Conservation (phyloP, 78 protist species). For the Dictyostelium intermedium region DNA sequence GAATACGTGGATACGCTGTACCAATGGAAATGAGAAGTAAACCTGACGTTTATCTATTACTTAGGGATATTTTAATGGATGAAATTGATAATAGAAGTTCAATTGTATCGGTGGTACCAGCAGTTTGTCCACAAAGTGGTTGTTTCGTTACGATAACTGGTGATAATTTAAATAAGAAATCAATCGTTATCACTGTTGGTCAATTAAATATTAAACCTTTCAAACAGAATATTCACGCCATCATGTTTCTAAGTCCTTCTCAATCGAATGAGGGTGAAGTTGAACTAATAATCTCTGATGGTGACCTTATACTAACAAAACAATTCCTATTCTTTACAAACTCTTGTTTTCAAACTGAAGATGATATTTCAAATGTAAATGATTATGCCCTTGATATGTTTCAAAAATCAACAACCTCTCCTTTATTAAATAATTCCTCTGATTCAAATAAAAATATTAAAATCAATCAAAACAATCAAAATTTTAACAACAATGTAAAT, state of each 20-base stretch:
- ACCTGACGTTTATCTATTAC: background rate
- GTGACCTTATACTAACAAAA: background rate
- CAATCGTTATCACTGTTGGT: background rate
- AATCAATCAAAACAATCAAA: background rate
- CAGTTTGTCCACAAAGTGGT: slow-evolving; percentile 28
- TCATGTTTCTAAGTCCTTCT: slow-evolving; percentile 30
- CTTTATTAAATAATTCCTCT: background rate
- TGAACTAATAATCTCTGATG: slow-evolving; percentile 40
- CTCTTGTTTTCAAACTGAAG: slow-evolving; percentile 50
- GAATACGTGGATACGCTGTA: background rate
- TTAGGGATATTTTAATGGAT: background rate
- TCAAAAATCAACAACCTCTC: slow-evolving; percentile 19
- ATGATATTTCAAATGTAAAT: slow-evolving; percentile 21
- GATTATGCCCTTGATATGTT: slow-evolving; percentile 44
- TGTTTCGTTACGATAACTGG: slow-evolving; percentile 39
- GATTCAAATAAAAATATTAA: background rate
- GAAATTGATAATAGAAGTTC: background rate
- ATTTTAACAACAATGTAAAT: background rate
- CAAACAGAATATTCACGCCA: slow-evolving; percentile 12
- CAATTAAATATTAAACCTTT: background rate
- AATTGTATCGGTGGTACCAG: slow-evolving; percentile 47
- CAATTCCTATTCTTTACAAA: slow-evolving; percentile 38
- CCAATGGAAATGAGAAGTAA: background rate
- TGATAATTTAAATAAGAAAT: slow-evolving; percentile 23
- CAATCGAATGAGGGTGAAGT: slow-evolving; percentile 15